Evolutionary conservation across 495 filamentous ascomycete genomes (phyloP).

Genomic region (Xylaria nigripes): DNA sequence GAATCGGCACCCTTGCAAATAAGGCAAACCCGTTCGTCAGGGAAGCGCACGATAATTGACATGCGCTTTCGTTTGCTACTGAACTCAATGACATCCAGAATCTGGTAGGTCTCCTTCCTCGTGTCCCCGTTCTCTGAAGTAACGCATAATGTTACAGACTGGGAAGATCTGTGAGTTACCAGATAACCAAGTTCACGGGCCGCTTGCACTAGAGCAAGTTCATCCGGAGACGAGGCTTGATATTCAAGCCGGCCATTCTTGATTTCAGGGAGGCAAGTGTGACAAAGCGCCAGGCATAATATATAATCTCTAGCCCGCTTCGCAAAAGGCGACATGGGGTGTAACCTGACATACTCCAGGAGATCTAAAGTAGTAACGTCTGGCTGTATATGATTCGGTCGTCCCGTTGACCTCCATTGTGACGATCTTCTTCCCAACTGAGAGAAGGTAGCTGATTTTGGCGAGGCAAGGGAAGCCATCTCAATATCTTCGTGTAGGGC

Average conservation of each 20-base stretch:
- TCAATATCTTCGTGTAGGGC: slow-evolving; percentile 25
- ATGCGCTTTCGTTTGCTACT: slow-evolving; percentile 84
- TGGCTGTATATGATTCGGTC: slow-evolving; percentile 38
- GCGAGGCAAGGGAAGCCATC: slow-evolving; percentile 18
- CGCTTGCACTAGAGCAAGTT: slow-evolving; percentile 71
- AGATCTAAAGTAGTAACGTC: slow-evolving; percentile 61
- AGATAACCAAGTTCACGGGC: slow-evolving; percentile 78
- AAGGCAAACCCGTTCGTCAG: slow-evolving; percentile 69
- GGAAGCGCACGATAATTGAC: slow-evolving; percentile 84
- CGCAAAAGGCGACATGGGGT: slow-evolving; percentile 72
- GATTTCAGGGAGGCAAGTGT: slow-evolving; percentile 79
- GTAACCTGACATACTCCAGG: slow-evolving; percentile 61
- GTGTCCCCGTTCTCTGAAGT: slow-evolving; percentile 26
- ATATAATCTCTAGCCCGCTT: slow-evolving; percentile 75
- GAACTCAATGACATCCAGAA: slow-evolving; percentile 84
- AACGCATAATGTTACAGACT: slow-evolving; percentile 33
- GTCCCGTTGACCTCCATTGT: slow-evolving; percentile 30
- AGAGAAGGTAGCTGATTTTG: slow-evolving; percentile 11
- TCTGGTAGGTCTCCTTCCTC: slow-evolving; percentile 52
- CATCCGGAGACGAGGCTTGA: slow-evolving; percentile 85
- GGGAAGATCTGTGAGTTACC: slow-evolving; percentile 49
- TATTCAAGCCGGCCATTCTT: slow-evolving; percentile 57
- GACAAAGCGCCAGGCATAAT: slow-evolving; percentile 75
- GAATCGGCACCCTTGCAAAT: slow-evolving; percentile 90
- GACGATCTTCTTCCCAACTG: slow-evolving; percentile 23